Evolutionary conservation across 2,329 filamentous ascomycete species (phyloP).

Genomic region (Sphaerulina musiva): DNA sequence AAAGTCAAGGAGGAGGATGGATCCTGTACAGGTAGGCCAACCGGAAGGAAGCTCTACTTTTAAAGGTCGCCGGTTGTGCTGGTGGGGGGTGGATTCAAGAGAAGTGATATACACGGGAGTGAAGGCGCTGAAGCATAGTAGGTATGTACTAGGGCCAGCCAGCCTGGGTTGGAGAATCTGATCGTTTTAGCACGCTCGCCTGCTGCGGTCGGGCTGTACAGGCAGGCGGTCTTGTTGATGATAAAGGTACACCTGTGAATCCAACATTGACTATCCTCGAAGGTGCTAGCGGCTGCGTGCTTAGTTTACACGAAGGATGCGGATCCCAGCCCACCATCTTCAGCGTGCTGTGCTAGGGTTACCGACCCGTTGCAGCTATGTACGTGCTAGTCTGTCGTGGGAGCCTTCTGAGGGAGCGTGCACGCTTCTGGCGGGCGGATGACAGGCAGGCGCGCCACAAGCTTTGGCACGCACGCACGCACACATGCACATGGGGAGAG

Average conservation of each 20-base stretch:
- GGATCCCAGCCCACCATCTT: constrained; percentile 17
- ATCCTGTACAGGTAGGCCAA: constrained; percentile 19
- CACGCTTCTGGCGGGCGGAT: constrained; percentile 5
- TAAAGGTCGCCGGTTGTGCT: constrained; percentile 15
- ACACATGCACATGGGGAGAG: neutral
- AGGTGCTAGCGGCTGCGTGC: constrained; percentile 22
- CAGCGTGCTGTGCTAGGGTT: constrained; percentile 13
- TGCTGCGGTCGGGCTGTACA: constrained; percentile 7
- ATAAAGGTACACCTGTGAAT: constrained; percentile 24
- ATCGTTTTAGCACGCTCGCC: constrained; percentile 22
- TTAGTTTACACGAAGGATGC: constrained; percentile 22
- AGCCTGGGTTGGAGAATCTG: constrained; percentile 16
- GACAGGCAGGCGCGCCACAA: constrained; percentile 12
- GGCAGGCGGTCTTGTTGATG: constrained; percentile 6
- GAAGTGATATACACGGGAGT: constrained; percentile 21
- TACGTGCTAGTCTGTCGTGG: constrained; percentile 6
- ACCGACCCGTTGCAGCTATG: constrained; percentile 1
- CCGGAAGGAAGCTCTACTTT: constrained; percentile 17
- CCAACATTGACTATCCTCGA: constrained; percentile 23
- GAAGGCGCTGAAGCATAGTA: constrained; percentile 15
- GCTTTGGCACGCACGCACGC: constrained; percentile 14
- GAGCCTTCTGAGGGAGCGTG: constrained; percentile 14
- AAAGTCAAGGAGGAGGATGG: constrained; percentile 13
- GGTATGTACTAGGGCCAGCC: constrained; percentile 12
- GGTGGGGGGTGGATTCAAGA: constrained; percentile 6